phyloP scores from a whole-genome alignment of 192 early-diverging fungal genomes.

The Endogone sp. region DNA sequence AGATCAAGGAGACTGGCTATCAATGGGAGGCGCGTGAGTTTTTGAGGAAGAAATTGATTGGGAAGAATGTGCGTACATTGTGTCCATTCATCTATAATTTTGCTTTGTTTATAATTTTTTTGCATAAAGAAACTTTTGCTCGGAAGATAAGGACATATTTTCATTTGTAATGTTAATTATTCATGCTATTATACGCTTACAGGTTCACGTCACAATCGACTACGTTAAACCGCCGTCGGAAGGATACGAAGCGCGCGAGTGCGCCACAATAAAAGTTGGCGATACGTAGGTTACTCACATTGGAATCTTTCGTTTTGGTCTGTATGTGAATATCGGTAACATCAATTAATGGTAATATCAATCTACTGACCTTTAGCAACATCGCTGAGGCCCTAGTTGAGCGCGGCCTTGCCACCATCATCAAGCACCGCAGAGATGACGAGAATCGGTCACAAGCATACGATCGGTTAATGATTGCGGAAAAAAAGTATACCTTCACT shows the following conservation, averaged over 20 bases:
- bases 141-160: too few species aligned
- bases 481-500: slow-evolving; percentile 28
- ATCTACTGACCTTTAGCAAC: too few species aligned
- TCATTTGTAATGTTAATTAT: slow-evolving; percentile 1
- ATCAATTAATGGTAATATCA: too few species aligned
- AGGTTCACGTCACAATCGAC: slow-evolving; percentile 62
- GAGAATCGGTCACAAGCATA: slow-evolving; percentile 82
- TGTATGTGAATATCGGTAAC: too few species aligned
- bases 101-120: not conserved
- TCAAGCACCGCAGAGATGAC: slow-evolving; percentile 83
- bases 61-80: slow-evolving; percentile 77
- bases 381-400: slow-evolving; percentile 57
- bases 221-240: slow-evolving; percentile 89
- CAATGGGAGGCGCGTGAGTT: slow-evolving; percentile 86
- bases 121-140: too few species aligned
- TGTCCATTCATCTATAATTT: not conserved
- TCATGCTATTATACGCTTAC: not conserved
- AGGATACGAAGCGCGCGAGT: slow-evolving; percentile 79
- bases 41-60: slow-evolving; percentile 84
- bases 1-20: slow-evolving; percentile 74
- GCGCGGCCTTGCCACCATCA: slow-evolving; percentile 70
- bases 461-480: slow-evolving; percentile 80
- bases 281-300: slow-evolving; percentile 32
- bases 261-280: slow-evolving; percentile 74
- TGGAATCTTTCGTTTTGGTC: too few species aligned